Evolutionary conservation across 2,329 filamentous ascomycete species (phyloP).

Genomic region (Sarocladiaceae sp.): DNA sequence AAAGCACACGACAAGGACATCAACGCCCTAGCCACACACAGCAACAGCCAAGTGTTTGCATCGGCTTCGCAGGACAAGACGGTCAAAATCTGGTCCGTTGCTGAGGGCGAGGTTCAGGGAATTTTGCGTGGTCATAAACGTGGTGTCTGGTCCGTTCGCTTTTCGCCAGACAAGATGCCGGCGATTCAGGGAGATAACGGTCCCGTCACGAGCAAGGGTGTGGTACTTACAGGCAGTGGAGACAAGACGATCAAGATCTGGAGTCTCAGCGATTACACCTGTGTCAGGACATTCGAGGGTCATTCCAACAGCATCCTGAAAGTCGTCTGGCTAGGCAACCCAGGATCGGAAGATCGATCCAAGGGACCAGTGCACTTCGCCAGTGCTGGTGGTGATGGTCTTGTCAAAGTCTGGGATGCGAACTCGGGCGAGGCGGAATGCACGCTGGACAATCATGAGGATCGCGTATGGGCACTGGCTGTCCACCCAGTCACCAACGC

Average conservation of each 20-base stretch:
- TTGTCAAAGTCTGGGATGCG: conserved; percentile 95
- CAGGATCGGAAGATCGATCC: conserved; percentile 40
- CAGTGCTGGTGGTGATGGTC: conserved; percentile 84
- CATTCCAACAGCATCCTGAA: conserved; percentile 95
- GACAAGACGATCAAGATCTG: conserved; percentile 96
- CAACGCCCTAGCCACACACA: conserved; percentile 82
- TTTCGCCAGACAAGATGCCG: conserved; percentile 74
- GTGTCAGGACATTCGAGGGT: conserved; percentile 88
- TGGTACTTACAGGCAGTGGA: conserved; percentile 84
- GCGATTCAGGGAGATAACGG: conserved; percentile 66
- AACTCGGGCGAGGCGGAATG: conserved; percentile 77
- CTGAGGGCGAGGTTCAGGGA: conserved; percentile 84
- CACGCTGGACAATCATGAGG: conserved; percentile 94
- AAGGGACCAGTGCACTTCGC: conserved; percentile 66
- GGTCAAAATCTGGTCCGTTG: conserved; percentile 91
- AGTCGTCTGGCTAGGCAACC: conserved; percentile 72
- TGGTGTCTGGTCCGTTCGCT: conserved; percentile 93
- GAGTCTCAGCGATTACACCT: conserved; percentile 88
- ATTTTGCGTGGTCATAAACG: conserved; percentile 88
- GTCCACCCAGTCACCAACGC: conserved; percentile 63
- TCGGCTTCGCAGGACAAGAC: conserved; percentile 95
- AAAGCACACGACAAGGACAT: conserved; percentile 99
- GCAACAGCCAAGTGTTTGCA: conserved; percentile 72
- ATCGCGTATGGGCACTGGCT: conserved; percentile 87
- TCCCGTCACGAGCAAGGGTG: conserved; percentile 67